Evolutionary conservation across 306 rosid genomes (phyloP), one percentile per base, ranked within the genome.

Genomic region (Quercus robur): DNA sequence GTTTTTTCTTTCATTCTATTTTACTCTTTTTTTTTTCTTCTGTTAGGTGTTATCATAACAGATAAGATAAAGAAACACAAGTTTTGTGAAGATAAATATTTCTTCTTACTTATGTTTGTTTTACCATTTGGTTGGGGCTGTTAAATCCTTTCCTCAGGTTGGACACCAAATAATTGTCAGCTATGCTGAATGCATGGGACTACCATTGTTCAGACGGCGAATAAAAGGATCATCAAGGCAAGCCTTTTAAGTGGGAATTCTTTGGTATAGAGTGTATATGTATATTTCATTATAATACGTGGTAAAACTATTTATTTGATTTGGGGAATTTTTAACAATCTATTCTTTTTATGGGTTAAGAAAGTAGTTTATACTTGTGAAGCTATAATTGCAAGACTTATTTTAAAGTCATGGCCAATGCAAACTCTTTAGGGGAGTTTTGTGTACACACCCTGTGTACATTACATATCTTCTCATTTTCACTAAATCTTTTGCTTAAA

Each of bases 141-240:
- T 76, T 71, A 68, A n/a, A 70, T 84, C 78, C 73, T 82, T 87
- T 84, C 56, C 31, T 55, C 86, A 94, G 99, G 99, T 94, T 84
- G 99, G 99, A 78, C 99, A 94, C 87, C 99, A 94, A 85, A 94
- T 94, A 78, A 80, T 94, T 73, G 84, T 89, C 79, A 75, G 88
- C 76, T 94, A 91, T 74, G 97, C 97, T 33, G 94, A 94, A 86
- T 94, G 99, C 92, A 94, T 93, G 99, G 95, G 99, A 77, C 74
- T 94, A 76, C 99, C 99, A 61, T 84, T 94, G 89, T 94, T 93
- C 80, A 89, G 99, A 86, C 91, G 91, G 89, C 80, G 93, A 83
- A 93, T 94, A 80, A 93, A 84, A 84, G 99, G 99, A 86, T 93
- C 97, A 80, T 71, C 99, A 80, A 93, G 97, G 99, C 91, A 94